Evolutionary conservation across 306 rosid species (phyloP).

Genomic region (Medicago arabica): DNA sequence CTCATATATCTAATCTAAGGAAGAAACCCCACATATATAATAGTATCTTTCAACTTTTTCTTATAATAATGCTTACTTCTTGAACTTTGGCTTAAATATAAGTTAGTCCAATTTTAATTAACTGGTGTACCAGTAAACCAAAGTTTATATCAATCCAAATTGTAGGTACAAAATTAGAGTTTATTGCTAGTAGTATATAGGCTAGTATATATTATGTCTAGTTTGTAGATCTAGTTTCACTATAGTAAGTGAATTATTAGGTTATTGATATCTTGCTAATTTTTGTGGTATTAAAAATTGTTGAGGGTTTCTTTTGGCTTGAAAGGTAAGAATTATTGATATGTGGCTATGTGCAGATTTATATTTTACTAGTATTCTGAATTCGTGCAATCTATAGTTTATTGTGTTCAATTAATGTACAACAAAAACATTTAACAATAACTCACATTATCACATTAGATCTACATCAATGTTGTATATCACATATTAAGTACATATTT

Average conservation of each 20-base stretch:
- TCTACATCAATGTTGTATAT: too few species aligned
- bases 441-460: too few species aligned
- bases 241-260: not conserved
- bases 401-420: too few species aligned
- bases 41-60: constrained; percentile 7
- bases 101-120: not conserved
- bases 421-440: too few species aligned
- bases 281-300: not conserved
- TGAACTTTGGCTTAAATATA: not conserved
- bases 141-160: not conserved
- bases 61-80: constrained; percentile 8
- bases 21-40: constrained; percentile 16
- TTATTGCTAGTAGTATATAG: not conserved
- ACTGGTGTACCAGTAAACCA: not conserved
- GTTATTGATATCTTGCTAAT: not conserved
- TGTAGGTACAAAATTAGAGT: not conserved
- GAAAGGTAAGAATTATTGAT: too few species aligned
- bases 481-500: too few species aligned
- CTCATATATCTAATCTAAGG: not conserved
- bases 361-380: too few species aligned
- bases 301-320: not conserved
- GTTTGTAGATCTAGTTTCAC: not conserved
- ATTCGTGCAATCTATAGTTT: too few species aligned
- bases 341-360: too few species aligned
- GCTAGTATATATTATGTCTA: not conserved